Base-by-base conservation (phyloP, 352 stramenopile genomes). In the Phytophthora rubi region DNA sequence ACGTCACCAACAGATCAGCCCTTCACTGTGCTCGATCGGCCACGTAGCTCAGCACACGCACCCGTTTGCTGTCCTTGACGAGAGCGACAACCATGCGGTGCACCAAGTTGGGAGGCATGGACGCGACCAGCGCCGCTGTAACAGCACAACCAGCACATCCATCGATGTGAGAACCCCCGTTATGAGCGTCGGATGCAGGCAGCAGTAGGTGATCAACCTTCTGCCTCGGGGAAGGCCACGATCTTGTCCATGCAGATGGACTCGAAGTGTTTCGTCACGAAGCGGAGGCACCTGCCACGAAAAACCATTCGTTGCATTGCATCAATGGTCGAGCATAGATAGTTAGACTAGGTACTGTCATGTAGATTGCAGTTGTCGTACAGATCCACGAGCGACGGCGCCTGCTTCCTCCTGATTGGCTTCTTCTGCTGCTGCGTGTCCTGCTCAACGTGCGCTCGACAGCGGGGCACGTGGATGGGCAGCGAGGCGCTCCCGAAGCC, bases 251-350 rank as follows among this genome's bases (percentile, higher is more conserved):
- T 85, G 51, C 75, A 93, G 26, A 90, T 62, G 35, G 73, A 82
- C 39, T 89, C 77, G 59, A 93, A 93, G 62, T 93, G 86, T 51
- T 81, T 89, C 15, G 82, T 88, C 52, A 92, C 68, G 28, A 88
- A 77, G 0, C 70, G 73, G 18, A 93, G 73, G 48, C 85, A 93
- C 59, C 85, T 93, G 37, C 42, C 28, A 57, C 26, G 42, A 5
- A 33, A 21, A 23, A 42, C 35, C 4, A 13, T 30, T 30, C 26
- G 26, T 30, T 30, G 26, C 26, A 30, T 30, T 30, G 26, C 26
- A 30, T 30, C 26, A 28, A 28, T 28, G 23, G 23, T 28, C 23
- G 2, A 28, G 23, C 23, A 28, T 28, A 28, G 23, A 3, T 28
- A 21, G 18, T 21, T 21, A 21, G 18, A 21, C 18, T 21, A 21